A percentile compares a stretch with the other conserved stretches of the same genome.
These are phyloP conservation scores for Pseudocercospora crystallina DNA, from an alignment of 2,329 filamentous ascomycete species.

Conservation along the genomic window DNA sequence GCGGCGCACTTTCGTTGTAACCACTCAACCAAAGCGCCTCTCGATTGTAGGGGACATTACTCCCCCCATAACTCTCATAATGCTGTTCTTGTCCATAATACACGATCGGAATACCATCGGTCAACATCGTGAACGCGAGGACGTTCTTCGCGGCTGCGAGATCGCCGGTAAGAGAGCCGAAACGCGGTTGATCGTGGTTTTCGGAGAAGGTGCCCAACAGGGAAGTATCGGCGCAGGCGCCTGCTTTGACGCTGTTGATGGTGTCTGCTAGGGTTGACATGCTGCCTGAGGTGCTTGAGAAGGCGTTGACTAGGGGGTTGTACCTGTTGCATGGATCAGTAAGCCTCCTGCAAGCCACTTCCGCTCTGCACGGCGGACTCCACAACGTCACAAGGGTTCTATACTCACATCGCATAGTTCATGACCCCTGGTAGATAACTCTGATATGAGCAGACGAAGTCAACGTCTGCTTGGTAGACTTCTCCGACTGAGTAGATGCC, in stretches of 20 bases:
- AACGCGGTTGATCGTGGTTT: constrained; percentile 41
- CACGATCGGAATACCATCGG: constrained; percentile 62
- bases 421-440: constrained; percentile 46
- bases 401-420: constrained; percentile 46
- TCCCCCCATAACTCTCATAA: constrained; percentile 41
- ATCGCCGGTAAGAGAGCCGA: constrained; percentile 53
- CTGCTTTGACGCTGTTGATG: constrained; percentile 33
- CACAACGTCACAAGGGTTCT: constrained; percentile 13
- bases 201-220: constrained; percentile 43
- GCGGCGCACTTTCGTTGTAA: constrained; percentile 38
- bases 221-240: constrained; percentile 38
- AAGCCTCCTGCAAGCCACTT: background rate
- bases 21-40: constrained; percentile 44
- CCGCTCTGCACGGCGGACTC: background rate
- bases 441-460: constrained; percentile 45
- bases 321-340: constrained; percentile 28
- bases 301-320: constrained; percentile 39
- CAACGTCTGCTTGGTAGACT: constrained; percentile 40
- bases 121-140: constrained; percentile 61
- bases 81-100: constrained; percentile 68
- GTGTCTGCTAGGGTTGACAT: constrained; percentile 40
- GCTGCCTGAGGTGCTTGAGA: constrained; percentile 37
- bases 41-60: constrained; percentile 39
- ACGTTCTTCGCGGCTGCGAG: constrained; percentile 60
- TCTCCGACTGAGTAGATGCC: constrained; percentile 50